A percentile compares a stretch with the other conserved stretches of the same genome.
phyloP scores from a whole-genome alignment of 495 filamentous ascomycete genomes.

The Diplogelasinospora grovesii region DNA sequence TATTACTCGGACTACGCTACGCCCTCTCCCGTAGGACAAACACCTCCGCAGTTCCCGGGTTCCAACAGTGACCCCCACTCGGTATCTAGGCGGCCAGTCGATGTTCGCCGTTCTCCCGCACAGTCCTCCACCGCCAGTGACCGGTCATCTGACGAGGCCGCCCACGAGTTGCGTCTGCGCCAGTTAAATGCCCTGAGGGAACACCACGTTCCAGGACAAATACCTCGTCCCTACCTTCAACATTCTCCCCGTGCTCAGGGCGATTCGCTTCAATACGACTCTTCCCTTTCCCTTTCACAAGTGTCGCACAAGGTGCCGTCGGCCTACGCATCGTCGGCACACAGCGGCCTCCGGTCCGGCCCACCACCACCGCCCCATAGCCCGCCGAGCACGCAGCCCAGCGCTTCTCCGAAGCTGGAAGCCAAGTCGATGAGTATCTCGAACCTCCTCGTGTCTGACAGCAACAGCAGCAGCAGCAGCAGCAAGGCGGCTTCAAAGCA shows the following conservation, averaged over 20 bases:
- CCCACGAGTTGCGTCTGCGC: slow-evolving; percentile 22
- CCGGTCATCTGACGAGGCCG: slow-evolving; percentile 28
- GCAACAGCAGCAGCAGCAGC: slow-evolving; percentile 12
- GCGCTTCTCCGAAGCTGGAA: slow-evolving; percentile 26
- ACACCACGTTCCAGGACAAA: slow-evolving; percentile 13
- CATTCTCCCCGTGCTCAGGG: slow-evolving; percentile 18
- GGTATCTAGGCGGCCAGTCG: slow-evolving; percentile 25
- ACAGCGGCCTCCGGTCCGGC: slow-evolving; percentile 10
- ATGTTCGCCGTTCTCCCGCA: slow-evolving; percentile 29
- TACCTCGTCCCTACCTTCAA: slow-evolving; percentile 16
- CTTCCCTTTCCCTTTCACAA: slow-evolving; percentile 8
- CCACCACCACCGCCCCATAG: slow-evolving; percentile 16
- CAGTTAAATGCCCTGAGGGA: slow-evolving; percentile 20
- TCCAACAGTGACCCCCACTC: slow-evolving; percentile 27
- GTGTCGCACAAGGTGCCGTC: slow-evolving; percentile 4
- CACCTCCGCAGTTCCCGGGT: slow-evolving; percentile 28
- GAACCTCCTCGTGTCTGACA: slow-evolving; percentile 34
- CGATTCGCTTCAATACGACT: slow-evolving; percentile 15
- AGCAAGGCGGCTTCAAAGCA: too few species aligned
- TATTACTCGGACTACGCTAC: slow-evolving; percentile 30
- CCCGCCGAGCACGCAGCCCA: slow-evolving; percentile 19
- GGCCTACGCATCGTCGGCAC: slow-evolving; percentile 8
- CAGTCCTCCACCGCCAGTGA: slow-evolving; percentile 31
- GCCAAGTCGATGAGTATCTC: slow-evolving; percentile 40
- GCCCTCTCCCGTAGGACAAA: slow-evolving; percentile 31